phyloP scores from a whole-genome alignment of 352 stramenopile genomes.

The Phytophthora nicotianae region DNA sequence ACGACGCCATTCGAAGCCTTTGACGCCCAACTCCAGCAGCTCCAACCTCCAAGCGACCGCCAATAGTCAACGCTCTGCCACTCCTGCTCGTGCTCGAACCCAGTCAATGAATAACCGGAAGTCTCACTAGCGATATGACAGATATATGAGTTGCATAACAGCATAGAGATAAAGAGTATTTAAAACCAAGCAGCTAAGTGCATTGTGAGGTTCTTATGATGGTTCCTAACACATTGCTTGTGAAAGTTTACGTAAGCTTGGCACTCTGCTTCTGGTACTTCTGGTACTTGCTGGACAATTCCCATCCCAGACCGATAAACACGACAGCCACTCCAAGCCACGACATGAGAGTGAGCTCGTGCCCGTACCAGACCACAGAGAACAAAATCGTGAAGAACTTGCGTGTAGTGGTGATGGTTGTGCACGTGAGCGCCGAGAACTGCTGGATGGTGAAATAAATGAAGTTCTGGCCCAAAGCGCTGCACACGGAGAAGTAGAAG shows the following conservation, averaged over 20 bases:
- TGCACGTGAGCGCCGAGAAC: slow-evolving; percentile 98
- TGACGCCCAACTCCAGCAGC: slow-evolving; percentile 36
- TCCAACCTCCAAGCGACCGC: slow-evolving; percentile 16
- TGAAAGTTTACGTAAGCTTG: slow-evolving; percentile 35
- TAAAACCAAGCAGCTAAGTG: slow-evolving; percentile 15
- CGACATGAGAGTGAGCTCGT: slow-evolving; percentile 91
- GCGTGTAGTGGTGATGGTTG: slow-evolving; percentile 99
- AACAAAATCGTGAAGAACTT: slow-evolving; percentile 99
- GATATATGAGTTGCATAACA: slow-evolving; percentile 11
- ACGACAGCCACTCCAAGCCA: slow-evolving; percentile 93
- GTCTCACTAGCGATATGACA: not conserved
- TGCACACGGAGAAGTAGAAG: slow-evolving; percentile 95
- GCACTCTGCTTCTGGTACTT: slow-evolving; percentile 75
- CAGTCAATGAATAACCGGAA: slow-evolving; percentile 36
- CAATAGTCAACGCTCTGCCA: slow-evolving; percentile 20
- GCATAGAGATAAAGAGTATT: slow-evolving; percentile 13
- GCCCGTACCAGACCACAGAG: slow-evolving; percentile 96
- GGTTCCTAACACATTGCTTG: slow-evolving; percentile 13
- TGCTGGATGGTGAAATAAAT: slow-evolving; percentile 99
- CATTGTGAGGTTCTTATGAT: slow-evolving; percentile 38
- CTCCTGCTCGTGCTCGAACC: slow-evolving; percentile 39
- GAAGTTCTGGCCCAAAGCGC: slow-evolving; percentile 97
- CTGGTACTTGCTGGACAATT: slow-evolving; percentile 86
- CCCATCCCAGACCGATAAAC: slow-evolving; percentile 89
- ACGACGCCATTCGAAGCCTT: slow-evolving; percentile 37